Conservation (phyloP, 352 stramenopile genomes). For the Phytophthora uliginosa region DNA sequence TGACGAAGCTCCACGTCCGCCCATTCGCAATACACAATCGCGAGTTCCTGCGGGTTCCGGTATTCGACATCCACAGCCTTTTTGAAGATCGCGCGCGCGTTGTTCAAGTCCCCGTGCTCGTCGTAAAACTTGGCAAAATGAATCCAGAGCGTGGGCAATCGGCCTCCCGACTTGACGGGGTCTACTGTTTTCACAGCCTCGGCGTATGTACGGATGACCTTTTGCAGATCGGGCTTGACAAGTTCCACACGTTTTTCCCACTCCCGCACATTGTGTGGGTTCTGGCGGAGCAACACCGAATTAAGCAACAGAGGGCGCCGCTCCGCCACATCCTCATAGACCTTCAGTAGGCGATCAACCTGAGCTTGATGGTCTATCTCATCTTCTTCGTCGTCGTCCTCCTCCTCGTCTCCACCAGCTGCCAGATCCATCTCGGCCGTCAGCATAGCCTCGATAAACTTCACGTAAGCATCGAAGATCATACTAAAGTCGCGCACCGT, state of each 20-base stretch:
- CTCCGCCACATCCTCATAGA: conserved; percentile 96
- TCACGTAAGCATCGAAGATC: conserved; percentile 99
- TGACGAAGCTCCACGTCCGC: conserved; percentile 97
- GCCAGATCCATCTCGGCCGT: conserved; percentile 96
- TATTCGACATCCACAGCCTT: conserved; percentile 86
- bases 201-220: conserved; percentile 87
- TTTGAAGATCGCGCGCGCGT: conserved; percentile 95
- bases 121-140: conserved; percentile 97
- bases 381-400: conserved; percentile 82
- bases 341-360: conserved; percentile 84
- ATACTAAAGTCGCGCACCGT: conserved; percentile 98
- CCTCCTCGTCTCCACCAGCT: conserved; percentile 40
- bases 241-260: conserved; percentile 98
- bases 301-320: conserved; percentile 95
- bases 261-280: conserved; percentile 98
- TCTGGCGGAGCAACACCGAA: conserved; percentile 98
- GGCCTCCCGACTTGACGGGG: conserved; percentile 84
- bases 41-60: conserved; percentile 94
- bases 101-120: conserved; percentile 90
- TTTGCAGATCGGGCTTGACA: conserved; percentile 58
- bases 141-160: conserved; percentile 94
- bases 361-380: conserved; percentile 69
- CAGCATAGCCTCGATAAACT: conserved; percentile 99
- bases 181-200: conserved; percentile 96
- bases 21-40: conserved; percentile 95